A percentile compares a stretch with the other conserved stretches of the same genome.
Conservation (phyloP, 2,329 filamentous ascomycete species). For the Aschersonia sp. region DNA sequence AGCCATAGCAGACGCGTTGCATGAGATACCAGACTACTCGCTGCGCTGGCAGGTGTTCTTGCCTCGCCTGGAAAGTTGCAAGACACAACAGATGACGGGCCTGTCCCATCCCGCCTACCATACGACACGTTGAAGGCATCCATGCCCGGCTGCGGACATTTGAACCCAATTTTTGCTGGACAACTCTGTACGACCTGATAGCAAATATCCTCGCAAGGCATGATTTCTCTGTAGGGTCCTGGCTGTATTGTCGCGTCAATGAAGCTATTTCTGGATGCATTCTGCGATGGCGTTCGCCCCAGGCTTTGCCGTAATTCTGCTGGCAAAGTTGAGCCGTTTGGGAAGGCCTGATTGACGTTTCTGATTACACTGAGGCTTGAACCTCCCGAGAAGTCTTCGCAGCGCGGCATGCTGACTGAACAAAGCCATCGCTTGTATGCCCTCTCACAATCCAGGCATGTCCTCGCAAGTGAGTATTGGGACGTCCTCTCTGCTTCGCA, state of each 20-base stretch:
- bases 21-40: neutral
- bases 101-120: constrained; percentile 12
- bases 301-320: constrained; percentile 14
- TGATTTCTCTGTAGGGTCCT: constrained; percentile 84
- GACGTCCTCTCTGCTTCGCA: constrained; percentile 65
- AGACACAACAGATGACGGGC: constrained; percentile 8
- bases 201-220: constrained; percentile 81
- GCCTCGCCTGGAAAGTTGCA: constrained; percentile 25
- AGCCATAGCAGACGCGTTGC: too few species aligned
- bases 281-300: constrained; percentile 11
- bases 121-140: constrained; percentile 21
- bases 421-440: constrained; percentile 96
- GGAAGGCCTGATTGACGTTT: constrained; percentile 56
- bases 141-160: constrained; percentile 44
- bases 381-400: constrained; percentile 60
- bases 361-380: constrained; percentile 35
- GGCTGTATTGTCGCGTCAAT: constrained; percentile 63
- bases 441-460: constrained; percentile 58
- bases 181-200: constrained; percentile 77
- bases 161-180: constrained; percentile 61
- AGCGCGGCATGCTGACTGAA: constrained; percentile 82
- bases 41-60: constrained; percentile 13
- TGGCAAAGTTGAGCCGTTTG: constrained; percentile 47
- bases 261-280: constrained; percentile 49
- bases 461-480: constrained; percentile 67